A percentile compares a stretch with the other conserved stretches of the same genome.
Evolutionary conservation across 345 rosid species (phyloP).

Genomic region (Salix suchowensis): DNA sequence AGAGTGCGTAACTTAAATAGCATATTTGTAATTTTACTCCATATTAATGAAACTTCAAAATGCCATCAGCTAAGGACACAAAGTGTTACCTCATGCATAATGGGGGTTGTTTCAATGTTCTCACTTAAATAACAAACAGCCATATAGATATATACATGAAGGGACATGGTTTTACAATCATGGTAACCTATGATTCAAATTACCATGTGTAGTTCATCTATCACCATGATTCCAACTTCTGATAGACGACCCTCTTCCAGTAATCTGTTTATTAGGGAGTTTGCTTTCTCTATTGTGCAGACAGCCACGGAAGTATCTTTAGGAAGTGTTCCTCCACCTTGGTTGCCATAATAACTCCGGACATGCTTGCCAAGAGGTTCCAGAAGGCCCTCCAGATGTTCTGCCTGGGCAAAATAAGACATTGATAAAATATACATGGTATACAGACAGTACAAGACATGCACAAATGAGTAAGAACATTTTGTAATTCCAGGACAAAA

Average conservation of each 20-base stretch:
- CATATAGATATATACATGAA: not conserved
- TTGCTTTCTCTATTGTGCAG: constrained; percentile 98
- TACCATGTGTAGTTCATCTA: constrained; percentile 99
- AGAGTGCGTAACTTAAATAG: too few species aligned
- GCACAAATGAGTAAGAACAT: not conserved
- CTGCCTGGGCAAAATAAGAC: constrained; percentile 58
- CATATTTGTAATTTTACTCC: too few species aligned
- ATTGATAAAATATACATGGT: not conserved
- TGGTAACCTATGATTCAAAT: not conserved
- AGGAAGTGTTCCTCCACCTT: constrained; percentile 97
- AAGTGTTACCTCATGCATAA: too few species aligned
- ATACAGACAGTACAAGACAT: not conserved
- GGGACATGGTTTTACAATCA: not conserved
- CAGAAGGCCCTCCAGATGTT: constrained; percentile 81
- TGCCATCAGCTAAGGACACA: too few species aligned
- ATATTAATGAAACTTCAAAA: too few species aligned
- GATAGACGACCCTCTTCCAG: constrained; percentile 94
- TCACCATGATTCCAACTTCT: constrained; percentile 91
- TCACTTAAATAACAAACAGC: constrained; percentile 4
- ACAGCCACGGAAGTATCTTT: constrained; percentile 96
- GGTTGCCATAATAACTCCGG: constrained; percentile 87
- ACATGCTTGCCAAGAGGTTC: constrained; percentile 93
- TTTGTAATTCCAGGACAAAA: constrained; percentile 9
- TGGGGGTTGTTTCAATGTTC: too few species aligned
- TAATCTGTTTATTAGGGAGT: constrained; percentile 75